Percentiles rank a stretch among this genome's conserved stretches.
phyloP scores from a whole-genome alignment of 1,139 yeast genomes.

The Yamadazyma diddensiae region DNA sequence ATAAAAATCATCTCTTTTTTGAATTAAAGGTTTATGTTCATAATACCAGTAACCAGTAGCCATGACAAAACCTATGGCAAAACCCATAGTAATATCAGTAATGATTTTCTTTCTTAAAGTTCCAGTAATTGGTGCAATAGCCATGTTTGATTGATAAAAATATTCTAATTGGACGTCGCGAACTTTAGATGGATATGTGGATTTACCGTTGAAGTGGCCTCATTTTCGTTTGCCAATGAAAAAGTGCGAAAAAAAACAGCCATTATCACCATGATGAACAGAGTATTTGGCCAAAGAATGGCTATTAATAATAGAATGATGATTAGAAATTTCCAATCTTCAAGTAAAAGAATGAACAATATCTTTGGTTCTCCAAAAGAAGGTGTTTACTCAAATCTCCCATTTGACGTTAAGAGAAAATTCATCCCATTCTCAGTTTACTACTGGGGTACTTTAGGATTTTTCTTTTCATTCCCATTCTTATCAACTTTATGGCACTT shows the following conservation, averaged over 20 bases:
- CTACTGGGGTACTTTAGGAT: constrained; percentile 77
- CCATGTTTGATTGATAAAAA: constrained; percentile 41
- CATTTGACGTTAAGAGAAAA: constrained; percentile 92
- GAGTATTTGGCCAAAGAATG: constrained; percentile 13
- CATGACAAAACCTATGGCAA: constrained; percentile 38
- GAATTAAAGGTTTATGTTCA: constrained; percentile 67
- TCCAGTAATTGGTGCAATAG: constrained; percentile 90
- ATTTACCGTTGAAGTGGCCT: constrained; percentile 4
- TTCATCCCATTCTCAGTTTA: constrained; percentile 72
- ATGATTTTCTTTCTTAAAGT: constrained; percentile 78
- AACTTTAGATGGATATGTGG: not conserved
- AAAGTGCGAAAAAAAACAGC: constrained; percentile 4
- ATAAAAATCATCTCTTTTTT: constrained; percentile 82
- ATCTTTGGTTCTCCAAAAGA: constrained; percentile 54
- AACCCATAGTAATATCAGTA: constrained; percentile 74
- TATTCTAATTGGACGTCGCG: constrained; percentile 1
- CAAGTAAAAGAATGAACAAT: constrained; percentile 32
- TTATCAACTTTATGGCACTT: constrained; percentile 65
- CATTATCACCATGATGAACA: constrained; percentile 10
- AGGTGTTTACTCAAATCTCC: constrained; percentile 89
- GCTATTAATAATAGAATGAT: constrained; percentile 23
- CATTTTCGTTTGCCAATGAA: constrained; percentile 14
- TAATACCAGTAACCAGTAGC: constrained; percentile 34
- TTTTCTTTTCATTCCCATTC: constrained; percentile 62
- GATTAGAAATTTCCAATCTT: constrained; percentile 39